Conservation (phyloP, 1,284 basidiomycete species). For the Irpex sp. region DNA sequence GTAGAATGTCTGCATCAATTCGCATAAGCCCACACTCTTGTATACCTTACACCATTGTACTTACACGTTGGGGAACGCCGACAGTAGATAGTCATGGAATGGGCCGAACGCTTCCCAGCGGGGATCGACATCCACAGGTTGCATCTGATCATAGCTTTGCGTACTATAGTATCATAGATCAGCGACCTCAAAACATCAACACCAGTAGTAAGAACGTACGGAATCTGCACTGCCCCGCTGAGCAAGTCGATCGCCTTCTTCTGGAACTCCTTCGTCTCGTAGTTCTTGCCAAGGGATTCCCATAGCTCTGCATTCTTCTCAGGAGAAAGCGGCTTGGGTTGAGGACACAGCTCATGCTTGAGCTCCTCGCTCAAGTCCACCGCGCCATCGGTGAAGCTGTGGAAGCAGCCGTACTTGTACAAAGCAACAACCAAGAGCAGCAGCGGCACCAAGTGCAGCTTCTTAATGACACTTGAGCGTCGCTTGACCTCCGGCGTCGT, state of each 20-base stretch:
- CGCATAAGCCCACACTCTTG: not conserved
- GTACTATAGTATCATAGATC: constrained; percentile 20
- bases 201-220: constrained; percentile 23
- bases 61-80: constrained; percentile 39
- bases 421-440: not conserved
- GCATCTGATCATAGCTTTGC: constrained; percentile 40
- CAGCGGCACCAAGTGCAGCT: not conserved
- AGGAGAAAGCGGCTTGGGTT: constrained; percentile 41
- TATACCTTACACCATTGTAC: constrained; percentile 13
- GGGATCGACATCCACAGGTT: constrained; percentile 37
- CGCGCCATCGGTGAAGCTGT: not conserved
- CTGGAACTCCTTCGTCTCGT: constrained; percentile 43
- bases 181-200: not conserved
- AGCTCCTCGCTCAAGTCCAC: not conserved
- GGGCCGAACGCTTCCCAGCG: constrained; percentile 41
- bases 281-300: constrained; percentile 35
- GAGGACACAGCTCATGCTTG: constrained; percentile 35
- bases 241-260: constrained; percentile 48
- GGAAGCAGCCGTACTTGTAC: not conserved
- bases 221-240: constrained; percentile 42
- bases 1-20: constrained; percentile 40
- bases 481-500: not conserved
- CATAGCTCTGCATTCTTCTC: constrained; percentile 39
- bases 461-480: not conserved
- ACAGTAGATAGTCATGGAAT: constrained; percentile 40